Base-by-base conservation (phyloP, 202 grass and related monocot genomes). In the Zizania palustris region DNA sequence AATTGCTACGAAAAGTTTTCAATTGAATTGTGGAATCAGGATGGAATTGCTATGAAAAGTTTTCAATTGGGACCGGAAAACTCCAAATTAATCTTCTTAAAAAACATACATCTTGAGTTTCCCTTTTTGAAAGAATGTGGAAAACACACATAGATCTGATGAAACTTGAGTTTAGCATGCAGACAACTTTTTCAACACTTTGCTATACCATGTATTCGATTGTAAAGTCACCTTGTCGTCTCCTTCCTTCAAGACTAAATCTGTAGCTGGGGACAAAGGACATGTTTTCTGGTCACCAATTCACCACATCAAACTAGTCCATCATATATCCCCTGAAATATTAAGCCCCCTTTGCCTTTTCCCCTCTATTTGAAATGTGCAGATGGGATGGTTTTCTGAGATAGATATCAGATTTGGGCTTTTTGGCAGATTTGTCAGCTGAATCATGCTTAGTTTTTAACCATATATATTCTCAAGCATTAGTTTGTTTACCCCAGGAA, bases 251-350 rank as follows among this genome's bases (percentile, higher is more conserved):
- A 28, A 57, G 22, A 15, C n/a, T 36, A 46, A 19, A 57, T 61
- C 54, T 74, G 56, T 48, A 67, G 14, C 33, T 33, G 59, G 71
- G 85, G 70, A 71, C 76, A 45, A 65, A 65, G 18, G 64, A 51
- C 10, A 40, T 74, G 49, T 33, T 18, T 43, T 70, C 8, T 79
- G 53, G 6, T 41, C 49, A 63, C 22, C 7, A 36, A 59, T 16
- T 69, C 10, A 42, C 77, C 35, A 21, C 35, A 4, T 15, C 0
- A 2, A 74, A 7, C 40, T 43, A 74, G 7, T 75, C 65, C 35
- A 64, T 59, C 4, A n/a, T 59, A 77, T 75, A 72, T 39, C 9
- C 19, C 14, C 21, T 76, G 35, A 57, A 11, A 76, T 59, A 34
- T 43, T 40, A 69, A 51, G 7, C 13, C 37, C 20, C 21, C 6